Evolutionary conservation across 192 early-diverging fungal species (phyloP), one percentile per base, ranked within the genome.

Genomic region (Backusella sp.): DNA sequence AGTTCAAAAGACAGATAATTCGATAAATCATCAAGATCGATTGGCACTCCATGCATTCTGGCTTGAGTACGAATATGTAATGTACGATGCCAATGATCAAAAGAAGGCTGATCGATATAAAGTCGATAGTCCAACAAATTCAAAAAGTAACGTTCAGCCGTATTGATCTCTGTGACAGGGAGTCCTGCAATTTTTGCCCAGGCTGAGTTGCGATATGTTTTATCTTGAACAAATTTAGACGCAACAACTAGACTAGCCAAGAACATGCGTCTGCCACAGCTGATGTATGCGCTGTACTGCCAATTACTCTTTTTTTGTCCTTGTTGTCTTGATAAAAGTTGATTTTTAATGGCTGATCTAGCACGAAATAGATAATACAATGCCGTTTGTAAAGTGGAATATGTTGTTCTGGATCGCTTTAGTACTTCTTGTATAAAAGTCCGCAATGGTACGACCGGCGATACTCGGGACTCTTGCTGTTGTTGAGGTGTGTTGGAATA

Each of bases 151-250:
- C 92, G 84, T 86, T 98, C 96, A 79, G 92, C 91, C 30, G 88
- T 87, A 86, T 94, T 93, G 72, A 98, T 92, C 84, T 98, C 95
- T 11, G 80, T 68, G 53, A 93, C 86, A 15, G 90, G 85, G 8
- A 98, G 88, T 66, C 92, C 90, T 21, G 94, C 96, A 49, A 97
- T 95, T 84, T 94, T 94, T 49, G 95, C 86, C 97, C 97, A 98
- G 5, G 94, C 92, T 73, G 85, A 86, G 88, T 95, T 97, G 28
- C 91, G 89, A 79, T 96, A 98, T 67, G 91, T 92, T 71, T 90
- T 89, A 86, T 98, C 97, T 79, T 90, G 90, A 68, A 94, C 88
- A 80, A 92, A 96, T 79, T 98, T 98, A 76, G 93, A 94, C 5
- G 97, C 94, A 66, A 95, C 82, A 53, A 98, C 92, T 15, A 98